phyloP scores from a whole-genome alignment of 108 stramenopile genomes.

The Cyclostephanos tholiformis region DNA sequence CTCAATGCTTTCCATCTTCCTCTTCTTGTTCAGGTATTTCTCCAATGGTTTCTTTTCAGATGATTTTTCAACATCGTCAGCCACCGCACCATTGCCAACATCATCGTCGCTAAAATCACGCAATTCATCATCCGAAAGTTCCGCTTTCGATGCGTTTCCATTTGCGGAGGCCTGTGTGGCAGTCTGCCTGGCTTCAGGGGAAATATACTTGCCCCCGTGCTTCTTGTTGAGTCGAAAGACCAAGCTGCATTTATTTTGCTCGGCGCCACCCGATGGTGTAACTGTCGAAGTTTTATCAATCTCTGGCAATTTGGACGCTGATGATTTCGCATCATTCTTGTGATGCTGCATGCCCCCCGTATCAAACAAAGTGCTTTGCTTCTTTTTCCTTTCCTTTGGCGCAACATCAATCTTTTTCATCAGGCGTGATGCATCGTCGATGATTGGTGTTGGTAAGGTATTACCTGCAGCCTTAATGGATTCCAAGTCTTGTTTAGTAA shows the following conservation, averaged over 20 bases:
- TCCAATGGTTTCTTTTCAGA: constrained; percentile 13
- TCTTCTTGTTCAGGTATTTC: constrained; percentile 20
- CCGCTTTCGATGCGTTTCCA: constrained; percentile 14
- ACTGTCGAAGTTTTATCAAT: constrained; percentile 16
- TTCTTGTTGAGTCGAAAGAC: constrained; percentile 39
- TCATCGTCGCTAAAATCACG: constrained; percentile 47
- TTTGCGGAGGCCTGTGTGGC: neutral
- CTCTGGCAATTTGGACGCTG: neutral
- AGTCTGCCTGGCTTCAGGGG: constrained; percentile 21
- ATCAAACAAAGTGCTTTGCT: constrained; percentile 20
- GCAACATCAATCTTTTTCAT: neutral
- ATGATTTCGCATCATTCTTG: neutral
- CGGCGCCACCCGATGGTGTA: constrained; percentile 22
- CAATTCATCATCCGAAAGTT: constrained; percentile 48
- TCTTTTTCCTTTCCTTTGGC: constrained; percentile 13
- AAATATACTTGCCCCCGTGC: constrained; percentile 14
- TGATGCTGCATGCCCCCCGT: neutral
- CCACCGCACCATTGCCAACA: neutral
- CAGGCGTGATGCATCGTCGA: constrained; percentile 14
- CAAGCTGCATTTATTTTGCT: constrained; percentile 8
- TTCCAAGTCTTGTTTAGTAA: constrained; percentile 16
- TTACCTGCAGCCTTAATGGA: constrained; percentile 38
- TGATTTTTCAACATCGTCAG: neutral
- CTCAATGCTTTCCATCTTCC: constrained; percentile 21
- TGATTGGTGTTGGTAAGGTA: constrained; percentile 32